Evolutionary conservation across 768 basidiomycete species (phyloP).

Genomic region (Leccinum boreale): DNA sequence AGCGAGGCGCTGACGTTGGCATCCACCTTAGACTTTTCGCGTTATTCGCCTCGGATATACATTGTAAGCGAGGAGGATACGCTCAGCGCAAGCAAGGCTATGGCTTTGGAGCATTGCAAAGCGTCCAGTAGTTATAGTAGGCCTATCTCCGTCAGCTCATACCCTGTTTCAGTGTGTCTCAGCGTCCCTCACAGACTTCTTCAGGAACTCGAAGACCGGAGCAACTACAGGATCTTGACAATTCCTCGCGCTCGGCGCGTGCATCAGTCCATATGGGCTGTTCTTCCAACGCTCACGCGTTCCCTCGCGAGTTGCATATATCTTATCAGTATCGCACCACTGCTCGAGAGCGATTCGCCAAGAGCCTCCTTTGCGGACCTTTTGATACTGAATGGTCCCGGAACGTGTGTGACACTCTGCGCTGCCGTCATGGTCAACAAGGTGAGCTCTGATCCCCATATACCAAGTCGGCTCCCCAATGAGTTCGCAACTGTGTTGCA

Average conservation of each 20-base stretch:
- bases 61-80: slow-evolving; percentile 78
- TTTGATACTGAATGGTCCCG: slow-evolving; percentile 90
- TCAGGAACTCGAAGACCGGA: slow-evolving; percentile 4
- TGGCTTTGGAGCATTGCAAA: slow-evolving; percentile 52
- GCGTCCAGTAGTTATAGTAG: not conserved
- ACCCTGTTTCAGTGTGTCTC: not conserved
- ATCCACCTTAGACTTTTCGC: slow-evolving; percentile 66
- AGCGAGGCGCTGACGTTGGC: slow-evolving; percentile 76
- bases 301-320: slow-evolving; percentile 64
- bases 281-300: slow-evolving; percentile 57
- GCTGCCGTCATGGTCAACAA: slow-evolving; percentile 66
- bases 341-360: slow-evolving; percentile 27
- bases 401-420: slow-evolving; percentile 84
- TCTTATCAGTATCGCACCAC: slow-evolving; percentile 53
- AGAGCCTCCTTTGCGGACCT: slow-evolving; percentile 57
- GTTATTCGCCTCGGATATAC: slow-evolving; percentile 78
- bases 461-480: not conserved
- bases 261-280: slow-evolving; percentile 73
- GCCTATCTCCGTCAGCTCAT: slow-evolving; percentile 14
- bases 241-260: slow-evolving; percentile 89
- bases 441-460: slow-evolving; percentile 42
- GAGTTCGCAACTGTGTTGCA: slow-evolving; percentile 7
- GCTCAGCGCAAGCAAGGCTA: slow-evolving; percentile 72
- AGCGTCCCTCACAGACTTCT: slow-evolving; percentile 8
- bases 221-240: slow-evolving; percentile 48